Base-by-base conservation (phyloP, 148 eudicot species). In the Rhododendron mucronatum region DNA sequence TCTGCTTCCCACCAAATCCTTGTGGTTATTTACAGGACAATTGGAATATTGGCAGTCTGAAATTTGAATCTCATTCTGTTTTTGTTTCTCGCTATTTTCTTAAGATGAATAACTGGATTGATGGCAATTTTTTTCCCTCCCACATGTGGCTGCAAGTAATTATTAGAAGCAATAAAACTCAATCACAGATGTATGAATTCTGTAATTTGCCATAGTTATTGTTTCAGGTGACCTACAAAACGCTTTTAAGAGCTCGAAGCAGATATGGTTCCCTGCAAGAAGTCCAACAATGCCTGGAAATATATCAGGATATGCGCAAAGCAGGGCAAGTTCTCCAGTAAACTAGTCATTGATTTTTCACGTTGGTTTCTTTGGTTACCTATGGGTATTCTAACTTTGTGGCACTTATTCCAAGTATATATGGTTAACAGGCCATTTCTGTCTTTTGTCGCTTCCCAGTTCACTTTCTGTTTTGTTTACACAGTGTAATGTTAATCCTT, bases 301-400 rank as follows among this genome's bases (percentile, higher is more conserved):
- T 96, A 88, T 95, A 96, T 89, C 97, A 95, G 90, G 96, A 95
- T 81, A 96, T 95, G 99, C 92, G 99, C 82, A 95, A 88, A 92
- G 93, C 96, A 67, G 99, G 99, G 99, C 94, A 89, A 33, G 93
- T 78, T 86, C 55, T 30, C 61, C 12, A 7, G 33, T 83, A 84
- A 39, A 45, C 81, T 57, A 23, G 5, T 73, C 28, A 51, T 50
- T 30, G 69, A 30, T 48, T 53, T 74, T 44, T 73, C 26, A 73
- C 44, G 74, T 82, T 82, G 30, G 39, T 61, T 15, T 57, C 47
- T 57, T 55, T 8, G 69, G 16, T 82, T 82, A n/a, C 71, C 73
- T 53, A 59, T 59, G 28, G 44, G 20, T 35, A 53, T 81, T 30
- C 55, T 65, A 55, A 53, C 67, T 30, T 81, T 48, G 63, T 28